Conservation (phyloP, 148 eudicot species). For the Fagopyrum tataricum region DNA sequence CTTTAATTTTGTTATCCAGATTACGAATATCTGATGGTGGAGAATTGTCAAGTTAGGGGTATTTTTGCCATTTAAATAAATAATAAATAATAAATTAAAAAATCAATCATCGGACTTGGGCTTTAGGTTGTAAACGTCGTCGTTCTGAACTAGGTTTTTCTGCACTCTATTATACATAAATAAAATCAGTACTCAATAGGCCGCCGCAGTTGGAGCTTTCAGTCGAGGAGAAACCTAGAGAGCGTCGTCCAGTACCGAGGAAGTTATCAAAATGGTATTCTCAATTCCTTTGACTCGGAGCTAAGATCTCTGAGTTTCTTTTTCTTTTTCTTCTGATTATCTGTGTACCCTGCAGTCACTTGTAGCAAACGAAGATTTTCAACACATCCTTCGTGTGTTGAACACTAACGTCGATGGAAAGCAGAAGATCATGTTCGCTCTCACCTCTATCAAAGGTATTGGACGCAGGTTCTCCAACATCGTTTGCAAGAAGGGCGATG, state of each 20-base stretch:
- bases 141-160: background rate
- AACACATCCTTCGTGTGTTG: slow-evolving; percentile 82
- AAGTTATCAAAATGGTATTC: no score
- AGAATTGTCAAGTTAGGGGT: background rate
- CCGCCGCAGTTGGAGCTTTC: no score
- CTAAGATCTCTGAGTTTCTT: no score
- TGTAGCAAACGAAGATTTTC: slow-evolving; percentile 76
- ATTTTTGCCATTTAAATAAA: background rate
- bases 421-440: slow-evolving; percentile 87
- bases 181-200: no score
- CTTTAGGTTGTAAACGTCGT: background rate
- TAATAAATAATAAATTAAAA: background rate
- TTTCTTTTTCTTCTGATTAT: no score
- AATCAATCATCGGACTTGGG: no score
- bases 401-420: slow-evolving; percentile 93
- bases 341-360: slow-evolving; percentile 22
- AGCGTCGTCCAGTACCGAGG: no score
- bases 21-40: background rate
- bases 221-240: no score
- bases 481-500: slow-evolving; percentile 86
- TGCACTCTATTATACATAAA: no score
- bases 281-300: no score
- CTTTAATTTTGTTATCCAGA: slow-evolving; percentile 9
- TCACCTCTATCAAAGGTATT: slow-evolving; percentile 91
- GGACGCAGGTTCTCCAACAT: slow-evolving; percentile 90